These are phyloP conservation scores for Metschnikowia corniflorae DNA, from an alignment of 805 yeast genomes.

Conservation along the genomic window DNA sequence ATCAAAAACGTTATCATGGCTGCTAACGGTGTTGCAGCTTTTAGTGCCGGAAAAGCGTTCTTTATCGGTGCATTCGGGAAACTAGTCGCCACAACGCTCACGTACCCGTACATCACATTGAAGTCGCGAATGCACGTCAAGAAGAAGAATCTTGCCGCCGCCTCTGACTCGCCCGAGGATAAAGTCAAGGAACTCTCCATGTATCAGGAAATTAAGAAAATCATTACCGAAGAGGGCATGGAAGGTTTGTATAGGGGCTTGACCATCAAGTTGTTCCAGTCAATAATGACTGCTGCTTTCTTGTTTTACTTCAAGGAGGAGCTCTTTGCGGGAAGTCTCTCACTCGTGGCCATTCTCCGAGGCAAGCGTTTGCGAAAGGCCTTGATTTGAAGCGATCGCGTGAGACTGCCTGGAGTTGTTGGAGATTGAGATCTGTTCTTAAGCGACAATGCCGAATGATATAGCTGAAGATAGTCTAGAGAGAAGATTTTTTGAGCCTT, in stretches of 20 bases:
- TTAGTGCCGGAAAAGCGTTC: conserved; percentile 75
- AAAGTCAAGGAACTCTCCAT: conserved; percentile 35
- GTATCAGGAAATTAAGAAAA: conserved; percentile 51
- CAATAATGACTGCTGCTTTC: conserved; percentile 85
- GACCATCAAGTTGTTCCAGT: conserved; percentile 72
- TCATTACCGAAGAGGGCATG: conserved; percentile 67
- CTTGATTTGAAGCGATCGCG: conserved; percentile 1
- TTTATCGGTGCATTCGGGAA: conserved; percentile 87
- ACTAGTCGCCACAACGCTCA: conserved; percentile 79
- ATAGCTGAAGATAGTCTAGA: no score
- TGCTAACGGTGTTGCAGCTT: conserved; percentile 44
- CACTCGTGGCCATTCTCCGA: conserved; percentile 42
- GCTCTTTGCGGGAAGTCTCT: conserved; percentile 57
- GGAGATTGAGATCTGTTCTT: no score
- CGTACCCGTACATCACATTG: conserved; percentile 89
- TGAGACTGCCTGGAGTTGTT: no score
- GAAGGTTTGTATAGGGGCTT: conserved; percentile 80
- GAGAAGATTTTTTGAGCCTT: no score
- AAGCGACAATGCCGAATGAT: no score
- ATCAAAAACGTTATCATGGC: conserved; percentile 62
- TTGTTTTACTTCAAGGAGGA: conserved; percentile 89
- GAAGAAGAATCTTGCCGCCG: conserved; percentile 29
- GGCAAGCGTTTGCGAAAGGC: conserved; percentile 8
- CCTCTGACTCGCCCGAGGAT: conserved; percentile 10
- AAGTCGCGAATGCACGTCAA: conserved; percentile 82